A percentile compares a stretch with the other conserved stretches of the same genome.
These are phyloP conservation scores for Crithidia expoeki DNA, from an alignment of 208 protist species.

Conservation along the genomic window DNA sequence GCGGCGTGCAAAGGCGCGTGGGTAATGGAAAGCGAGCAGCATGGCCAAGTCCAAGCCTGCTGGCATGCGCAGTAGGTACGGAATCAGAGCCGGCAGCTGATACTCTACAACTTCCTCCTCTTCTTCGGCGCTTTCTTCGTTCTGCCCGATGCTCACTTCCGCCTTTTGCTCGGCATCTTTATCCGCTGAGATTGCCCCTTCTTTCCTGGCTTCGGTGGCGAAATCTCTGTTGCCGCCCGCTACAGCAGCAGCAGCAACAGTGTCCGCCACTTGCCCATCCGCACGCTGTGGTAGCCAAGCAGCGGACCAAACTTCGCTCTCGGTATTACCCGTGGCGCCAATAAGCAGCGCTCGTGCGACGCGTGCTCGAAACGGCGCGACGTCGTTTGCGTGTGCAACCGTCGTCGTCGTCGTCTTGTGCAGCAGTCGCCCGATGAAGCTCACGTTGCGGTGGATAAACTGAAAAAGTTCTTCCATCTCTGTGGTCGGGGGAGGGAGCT, in stretches of 20 bases:
- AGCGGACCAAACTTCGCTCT: slow-evolving; percentile 3
- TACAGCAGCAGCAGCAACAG: neutral
- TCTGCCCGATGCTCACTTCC: neutral
- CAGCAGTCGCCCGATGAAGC: slow-evolving; percentile 41
- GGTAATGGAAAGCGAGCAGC: slow-evolving; percentile 44
- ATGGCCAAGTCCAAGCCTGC: slow-evolving; percentile 42
- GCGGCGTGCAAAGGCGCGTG: slow-evolving; percentile 54
- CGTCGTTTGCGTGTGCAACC: slow-evolving; percentile 36
- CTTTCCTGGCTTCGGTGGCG: no score
- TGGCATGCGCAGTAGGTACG: slow-evolving; percentile 58
- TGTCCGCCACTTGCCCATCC: slow-evolving; percentile 23
- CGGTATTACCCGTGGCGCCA: slow-evolving; percentile 8
- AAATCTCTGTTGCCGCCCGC: neutral
- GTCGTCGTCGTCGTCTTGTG: slow-evolving; percentile 42
- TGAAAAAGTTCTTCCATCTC: slow-evolving; percentile 65
- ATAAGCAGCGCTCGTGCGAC: slow-evolving; percentile 33
- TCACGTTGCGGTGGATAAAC: slow-evolving; percentile 45
- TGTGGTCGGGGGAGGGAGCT: slow-evolving; percentile 32
- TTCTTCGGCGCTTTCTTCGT: slow-evolving; percentile 2
- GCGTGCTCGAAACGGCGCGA: slow-evolving; percentile 25
- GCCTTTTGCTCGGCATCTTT: neutral
- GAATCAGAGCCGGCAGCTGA: slow-evolving; percentile 67
- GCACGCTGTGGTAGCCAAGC: slow-evolving; percentile 27
- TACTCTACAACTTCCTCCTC: slow-evolving; percentile 28
- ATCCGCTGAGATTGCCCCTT: slow-evolving; percentile 4